Conservation (phyloP, 345 rosid species). For the Brassica nigra region DNA sequence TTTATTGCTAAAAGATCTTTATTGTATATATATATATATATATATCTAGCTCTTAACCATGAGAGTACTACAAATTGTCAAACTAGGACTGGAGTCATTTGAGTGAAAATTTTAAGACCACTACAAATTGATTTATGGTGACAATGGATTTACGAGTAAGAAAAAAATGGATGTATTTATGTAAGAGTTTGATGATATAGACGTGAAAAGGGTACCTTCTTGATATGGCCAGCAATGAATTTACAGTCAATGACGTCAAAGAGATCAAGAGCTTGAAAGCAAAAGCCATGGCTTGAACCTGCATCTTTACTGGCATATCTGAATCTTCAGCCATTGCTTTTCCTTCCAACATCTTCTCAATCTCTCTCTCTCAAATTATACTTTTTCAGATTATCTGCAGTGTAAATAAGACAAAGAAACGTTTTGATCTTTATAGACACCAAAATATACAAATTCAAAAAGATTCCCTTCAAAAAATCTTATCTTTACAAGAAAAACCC, state of each 20-base stretch:
- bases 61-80: background rate
- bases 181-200: background rate
- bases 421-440: constrained; percentile 30
- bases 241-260: constrained; percentile 62
- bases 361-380: background rate
- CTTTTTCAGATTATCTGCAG: background rate
- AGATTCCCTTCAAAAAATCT: constrained; percentile 25
- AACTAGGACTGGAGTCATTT: too few relatives aligned
- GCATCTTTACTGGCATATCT: constrained; percentile 93
- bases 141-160: too few relatives aligned
- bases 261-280: constrained; percentile 76
- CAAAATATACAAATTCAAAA: background rate
- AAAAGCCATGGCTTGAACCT: constrained; percentile 74
- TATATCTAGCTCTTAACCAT: background rate
- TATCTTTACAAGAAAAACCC: constrained; percentile 8
- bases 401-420: constrained; percentile 1
- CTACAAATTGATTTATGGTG: too few relatives aligned
- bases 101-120: too few relatives aligned
- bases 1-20: background rate
- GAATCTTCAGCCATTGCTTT: constrained; percentile 77
- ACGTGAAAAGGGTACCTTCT: constrained; percentile 49
- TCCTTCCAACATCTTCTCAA: constrained; percentile 64
- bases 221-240: constrained; percentile 64
- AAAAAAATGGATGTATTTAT: background rate
- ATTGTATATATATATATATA: too few relatives aligned